These are phyloP conservation scores for Aureobasidium melanogenum DNA, from an alignment of 2,329 filamentous ascomycete genomes.

Conservation along the genomic window DNA sequence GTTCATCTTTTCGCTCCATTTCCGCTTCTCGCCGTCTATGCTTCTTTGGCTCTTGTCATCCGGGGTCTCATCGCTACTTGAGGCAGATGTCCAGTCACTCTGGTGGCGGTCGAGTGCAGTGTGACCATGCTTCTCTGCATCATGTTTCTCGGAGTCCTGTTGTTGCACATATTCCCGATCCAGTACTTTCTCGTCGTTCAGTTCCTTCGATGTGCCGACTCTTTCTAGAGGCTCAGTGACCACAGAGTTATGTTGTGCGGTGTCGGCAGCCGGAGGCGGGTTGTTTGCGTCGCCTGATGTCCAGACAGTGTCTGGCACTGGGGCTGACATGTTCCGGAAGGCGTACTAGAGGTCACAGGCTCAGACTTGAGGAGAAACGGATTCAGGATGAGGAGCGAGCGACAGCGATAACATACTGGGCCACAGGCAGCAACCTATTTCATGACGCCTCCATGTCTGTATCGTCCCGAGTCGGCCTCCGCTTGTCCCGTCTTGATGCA, in stretches of 20 bases:
- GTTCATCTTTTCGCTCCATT: constrained; percentile 53
- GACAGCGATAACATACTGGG: not conserved
- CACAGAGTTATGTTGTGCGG: constrained; percentile 32
- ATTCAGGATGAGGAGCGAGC: not conserved
- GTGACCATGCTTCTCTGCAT: constrained; percentile 13
- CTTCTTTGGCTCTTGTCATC: constrained; percentile 18
- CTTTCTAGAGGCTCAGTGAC: constrained; percentile 30
- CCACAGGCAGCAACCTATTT: constrained; percentile 1
- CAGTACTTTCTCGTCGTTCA: constrained; percentile 26
- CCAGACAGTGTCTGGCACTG: constrained; percentile 29
- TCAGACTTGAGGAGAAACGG: not conserved
- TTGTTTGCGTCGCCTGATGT: constrained; percentile 28
- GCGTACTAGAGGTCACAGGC: not conserved
- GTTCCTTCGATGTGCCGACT: constrained; percentile 28
- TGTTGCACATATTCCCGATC: constrained; percentile 19
- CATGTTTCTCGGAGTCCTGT: constrained; percentile 15
- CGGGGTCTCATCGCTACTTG: constrained; percentile 23
- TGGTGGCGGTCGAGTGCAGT: constrained; percentile 19
- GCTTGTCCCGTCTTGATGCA: not conserved
- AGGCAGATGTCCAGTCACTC: constrained; percentile 26
- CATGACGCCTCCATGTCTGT: constrained; percentile 11
- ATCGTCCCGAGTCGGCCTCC: constrained; percentile 8
- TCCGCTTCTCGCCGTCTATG: constrained; percentile 34
- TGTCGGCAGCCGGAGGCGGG: constrained; percentile 22
- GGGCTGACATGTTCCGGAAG: constrained; percentile 17